phyloP scores from a whole-genome alignment of 352 stramenopile species.

The Globisporangium spiculum region DNA sequence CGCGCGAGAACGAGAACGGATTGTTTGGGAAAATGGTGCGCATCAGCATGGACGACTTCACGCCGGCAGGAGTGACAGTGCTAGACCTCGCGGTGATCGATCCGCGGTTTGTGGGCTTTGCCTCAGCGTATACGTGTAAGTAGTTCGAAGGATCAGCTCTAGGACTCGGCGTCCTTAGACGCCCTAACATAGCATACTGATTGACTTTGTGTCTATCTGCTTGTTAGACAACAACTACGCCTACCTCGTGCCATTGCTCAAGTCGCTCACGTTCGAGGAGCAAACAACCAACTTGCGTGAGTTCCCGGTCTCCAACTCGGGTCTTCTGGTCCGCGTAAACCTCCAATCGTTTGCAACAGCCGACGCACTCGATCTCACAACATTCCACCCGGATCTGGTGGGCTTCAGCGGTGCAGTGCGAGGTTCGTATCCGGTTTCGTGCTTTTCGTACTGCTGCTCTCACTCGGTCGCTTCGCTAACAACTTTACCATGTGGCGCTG shows the following conservation, averaged over 20 bases:
- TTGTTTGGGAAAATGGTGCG: conserved; percentile 65
- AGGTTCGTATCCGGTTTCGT: conserved; percentile 22
- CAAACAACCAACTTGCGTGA: conserved; percentile 62
- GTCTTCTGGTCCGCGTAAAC: conserved; percentile 55
- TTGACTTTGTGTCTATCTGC: not conserved
- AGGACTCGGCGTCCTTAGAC: not conserved
- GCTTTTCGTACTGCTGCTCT: not conserved
- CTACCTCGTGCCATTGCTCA: conserved; percentile 56
- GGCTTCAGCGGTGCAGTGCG: conserved; percentile 67
- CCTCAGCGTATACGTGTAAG: conserved; percentile 56
- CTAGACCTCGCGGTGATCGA: conserved; percentile 55
- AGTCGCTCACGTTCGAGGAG: conserved; percentile 43
- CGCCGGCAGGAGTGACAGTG: conserved; percentile 31
- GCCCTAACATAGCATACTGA: not conserved
- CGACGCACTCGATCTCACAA: conserved; percentile 52
- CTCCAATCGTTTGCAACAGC: conserved; percentile 42
- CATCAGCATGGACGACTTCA: conserved; percentile 48
- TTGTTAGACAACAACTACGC: conserved; percentile 51
- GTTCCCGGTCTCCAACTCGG: conserved; percentile 66
- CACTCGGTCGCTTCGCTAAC: not conserved
- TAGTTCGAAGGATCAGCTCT: not conserved
- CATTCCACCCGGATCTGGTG: conserved; percentile 38
- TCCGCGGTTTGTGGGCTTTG: conserved; percentile 63
- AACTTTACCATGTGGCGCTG: not conserved
- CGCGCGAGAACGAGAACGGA: conserved; percentile 48